Evolutionary conservation across 768 basidiomycete species (phyloP), one percentile per base, ranked within the genome.

Genomic region (Rhizopogon vinicolor): DNA sequence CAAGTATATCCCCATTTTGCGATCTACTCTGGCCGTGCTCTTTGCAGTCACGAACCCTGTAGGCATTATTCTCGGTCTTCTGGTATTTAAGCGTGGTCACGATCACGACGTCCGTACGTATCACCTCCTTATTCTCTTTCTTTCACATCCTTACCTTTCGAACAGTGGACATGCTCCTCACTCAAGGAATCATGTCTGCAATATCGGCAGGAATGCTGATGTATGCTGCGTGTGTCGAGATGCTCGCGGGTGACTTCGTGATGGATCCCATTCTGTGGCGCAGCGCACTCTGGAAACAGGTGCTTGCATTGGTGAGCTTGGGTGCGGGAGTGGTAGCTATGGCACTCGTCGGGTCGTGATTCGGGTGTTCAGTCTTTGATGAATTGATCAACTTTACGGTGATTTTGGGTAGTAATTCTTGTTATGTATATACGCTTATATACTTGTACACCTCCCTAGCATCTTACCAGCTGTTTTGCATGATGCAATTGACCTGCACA

Each of bases 221-320:
- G 44, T 92, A 91, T 62, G 90, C 86, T 0, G 82, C 86, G 10
- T 88, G 85, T 9, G 89, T 92, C 7, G 91, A 92, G 76, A 92
- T 93, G 87, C 80, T 93, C 51, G 90, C 88, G 0, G 90, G 82
- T 3, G 90, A 93, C 68, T 91, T 92, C 60, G 87, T 92, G 42
- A 86, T 87, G 70, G 87, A 89, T 40, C 82, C 42, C 64, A 73
- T 61, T 68, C 71, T 74, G 68, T 75, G 75, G 77, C 69, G 72
- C 28, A 69, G 72, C 57, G 60, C 67, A 16, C 55, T 68, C 14
- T 52, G 59, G 43, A 69, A 72, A 46, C 82, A 85, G 67, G 72
- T 69, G 14, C 60, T 86, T 39, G 89, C 89, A 10, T 69, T 90
- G 13, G 63, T 67, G 2, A 87, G 86, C 63, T 65, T 89, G 55